Base-by-base conservation (phyloP, 306 rosid genomes). In the Dryas drummondii region DNA sequence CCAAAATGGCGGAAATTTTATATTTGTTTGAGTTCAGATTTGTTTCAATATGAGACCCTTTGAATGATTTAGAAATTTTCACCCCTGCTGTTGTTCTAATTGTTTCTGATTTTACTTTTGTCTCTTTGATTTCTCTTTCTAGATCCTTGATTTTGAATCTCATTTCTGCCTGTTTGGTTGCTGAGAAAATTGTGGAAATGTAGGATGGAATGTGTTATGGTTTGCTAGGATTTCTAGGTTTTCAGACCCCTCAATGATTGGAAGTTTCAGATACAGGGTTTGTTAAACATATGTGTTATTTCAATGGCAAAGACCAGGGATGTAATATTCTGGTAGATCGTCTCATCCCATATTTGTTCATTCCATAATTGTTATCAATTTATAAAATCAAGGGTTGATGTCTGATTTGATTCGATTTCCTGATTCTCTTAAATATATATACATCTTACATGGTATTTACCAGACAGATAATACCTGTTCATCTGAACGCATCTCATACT, bases 141-240 rank as follows among this genome's bases (percentile, higher is more conserved):
- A 16, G 0, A 37, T 44, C 9, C 8, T 52, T 62, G 0, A 37
- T 44, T 14, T 13, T 52, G 54, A 10, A 4, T 54, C 44, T 12
- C 56, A 2, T 68, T 13, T 8, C 16, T 44, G 26, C 7, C 5
- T 40, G 44, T 70, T 63, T 68, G 50, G 26, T 66, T 72, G 76
- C 27, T 17, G 49, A 32, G 63, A 47, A 72, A 17, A 26, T 49
- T 62, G 8, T 41, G 70, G 48, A 70, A 73, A 66, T 45, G 13
- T 53, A 44, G 53, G 17, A n/a, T 17, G 57, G 37, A 32, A 32
- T 32, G 37, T 32, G 37, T 32, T 32, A 2, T 32, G 37, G 37
- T 32, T 32, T 32, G 37, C 37, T 32, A 32, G 37, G 37, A 32
- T 32, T 32, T 32, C 37, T 32, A 32, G 37, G 37, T 32, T 32